Evolutionary conservation across 495 filamentous ascomycete species (phyloP).

Genomic region (Chlorociboria aeruginascens): DNA sequence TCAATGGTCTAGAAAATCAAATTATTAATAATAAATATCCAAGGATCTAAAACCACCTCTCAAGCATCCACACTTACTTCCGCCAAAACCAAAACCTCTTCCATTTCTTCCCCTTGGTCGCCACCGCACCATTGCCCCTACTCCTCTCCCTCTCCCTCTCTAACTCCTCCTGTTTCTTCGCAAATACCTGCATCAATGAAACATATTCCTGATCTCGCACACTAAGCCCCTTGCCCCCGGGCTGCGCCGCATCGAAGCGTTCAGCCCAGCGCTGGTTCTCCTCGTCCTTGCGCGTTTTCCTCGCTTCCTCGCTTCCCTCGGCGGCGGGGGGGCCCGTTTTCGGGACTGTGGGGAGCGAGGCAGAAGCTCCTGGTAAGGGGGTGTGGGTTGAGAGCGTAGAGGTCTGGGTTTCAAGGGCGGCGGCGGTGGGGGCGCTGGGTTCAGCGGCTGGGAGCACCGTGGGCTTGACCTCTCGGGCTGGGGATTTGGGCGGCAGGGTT

Average conservation of each 20-base stretch:
- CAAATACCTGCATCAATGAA: not conserved
- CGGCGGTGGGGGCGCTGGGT: not conserved
- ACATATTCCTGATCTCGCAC: not conserved
- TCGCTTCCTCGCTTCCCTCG: not conserved
- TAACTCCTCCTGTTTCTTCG: not conserved
- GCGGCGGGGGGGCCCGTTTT: not conserved
- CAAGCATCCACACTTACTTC: too few species aligned
- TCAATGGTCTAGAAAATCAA: too few species aligned
- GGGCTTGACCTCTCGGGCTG: not conserved
- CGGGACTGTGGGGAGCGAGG: not conserved
- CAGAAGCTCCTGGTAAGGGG: not conserved
- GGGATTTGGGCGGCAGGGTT: too few species aligned
- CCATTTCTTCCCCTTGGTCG: too few species aligned
- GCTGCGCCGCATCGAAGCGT: not conserved
- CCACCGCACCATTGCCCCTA: too few species aligned
- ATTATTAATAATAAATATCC: too few species aligned
- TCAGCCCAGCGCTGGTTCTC: not conserved
- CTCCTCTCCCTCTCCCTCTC: too few species aligned
- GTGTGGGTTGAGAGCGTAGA: not conserved
- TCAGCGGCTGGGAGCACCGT: not conserved
- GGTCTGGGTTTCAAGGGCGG: not conserved
- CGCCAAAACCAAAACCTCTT: too few species aligned
- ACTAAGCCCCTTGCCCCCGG: not conserved
- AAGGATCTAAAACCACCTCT: too few species aligned
- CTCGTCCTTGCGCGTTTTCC: not conserved